Conservation (phyloP, 257 asterid genomes). For the Nicotiana obtusifolia region DNA sequence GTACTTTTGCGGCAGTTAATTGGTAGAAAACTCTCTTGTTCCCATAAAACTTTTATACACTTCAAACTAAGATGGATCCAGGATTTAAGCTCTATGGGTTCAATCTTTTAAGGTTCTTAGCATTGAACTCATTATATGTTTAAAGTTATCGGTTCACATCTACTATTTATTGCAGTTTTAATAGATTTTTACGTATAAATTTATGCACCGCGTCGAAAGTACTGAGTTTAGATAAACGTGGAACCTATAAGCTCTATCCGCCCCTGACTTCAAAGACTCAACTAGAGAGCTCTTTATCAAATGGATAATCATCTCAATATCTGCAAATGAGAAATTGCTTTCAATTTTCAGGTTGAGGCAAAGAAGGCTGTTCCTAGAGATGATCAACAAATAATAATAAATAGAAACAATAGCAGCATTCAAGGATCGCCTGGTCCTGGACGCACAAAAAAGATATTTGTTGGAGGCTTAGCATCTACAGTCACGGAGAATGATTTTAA, state of each 20-base stretch:
- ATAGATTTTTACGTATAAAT: no score
- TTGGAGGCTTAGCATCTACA: conserved; percentile 85
- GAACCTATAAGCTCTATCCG: no score
- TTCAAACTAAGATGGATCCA: no score
- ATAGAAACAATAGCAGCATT: conserved; percentile 51
- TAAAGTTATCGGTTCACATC: no score
- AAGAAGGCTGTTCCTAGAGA: conserved; percentile 86
- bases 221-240: no score
- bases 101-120: no score
- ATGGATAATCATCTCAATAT: not conserved
- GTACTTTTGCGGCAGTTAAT: not conserved
- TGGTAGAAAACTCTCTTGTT: not conserved
- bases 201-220: no score
- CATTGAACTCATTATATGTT: no score
- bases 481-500: conserved; percentile 68
- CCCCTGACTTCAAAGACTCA: not conserved
- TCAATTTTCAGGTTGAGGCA: conserved; percentile 64
- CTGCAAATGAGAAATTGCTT: conserved; percentile 14
- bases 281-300: not conserved
- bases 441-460: conserved; percentile 81
- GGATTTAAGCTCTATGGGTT: no score
- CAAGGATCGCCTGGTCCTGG: conserved; percentile 73
- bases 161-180: no score
- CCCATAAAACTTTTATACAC: not conserved
- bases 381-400: conserved; percentile 54